Evolutionary conservation across 2,329 filamentous ascomycete species (phyloP), one percentile per base, ranked within the genome.

Genomic region (Incumbomyces delicatus): DNA sequence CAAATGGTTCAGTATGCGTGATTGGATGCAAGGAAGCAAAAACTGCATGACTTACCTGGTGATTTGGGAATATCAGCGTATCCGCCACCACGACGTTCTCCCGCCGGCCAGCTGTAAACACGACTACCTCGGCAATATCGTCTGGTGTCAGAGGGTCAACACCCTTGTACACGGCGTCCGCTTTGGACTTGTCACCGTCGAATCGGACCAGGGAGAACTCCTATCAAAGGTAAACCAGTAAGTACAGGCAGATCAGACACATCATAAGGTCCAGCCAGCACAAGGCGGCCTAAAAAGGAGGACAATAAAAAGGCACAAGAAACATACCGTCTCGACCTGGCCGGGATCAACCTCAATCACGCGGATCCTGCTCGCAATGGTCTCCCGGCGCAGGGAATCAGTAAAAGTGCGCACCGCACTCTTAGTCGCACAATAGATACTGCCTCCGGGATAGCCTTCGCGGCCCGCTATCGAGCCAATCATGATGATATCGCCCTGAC

Each of bases 51-150:
- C 75, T 66, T 65, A 87, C 87, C 77, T 95, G 89, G 62, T 95
- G 88, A 59, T 83, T 92, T 4, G 89, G 89, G 66, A 84, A 95
- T 44, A 95, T 72, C 51, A 95, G 68, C 5, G 86, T 84, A 66
- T 95, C 89, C 16, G 89, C 89, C 56, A 95, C 67, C 16, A 95
- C 87, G 4, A 95, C 87, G 62, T 95, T 95, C 69, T 95, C 87
- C 57, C 83, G 78, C 58, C 89, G 77, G 2, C 84, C 83, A 3
- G 85, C 87, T 2, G 84, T 75, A 61, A 95, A 95, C 6, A 95
- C 88, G 30, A 95, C 74, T 27, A 94, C 75, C 68, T 95, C 89
- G 11, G 89, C 89, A 60, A 95, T 88, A 60, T 95, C 89, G 41
- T 92, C 86, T 0, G 85, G 85, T 0, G 87, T 94, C 56, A 95